Base-by-base conservation (phyloP, 768 basidiomycete genomes). In the Ramaria sp. region DNA sequence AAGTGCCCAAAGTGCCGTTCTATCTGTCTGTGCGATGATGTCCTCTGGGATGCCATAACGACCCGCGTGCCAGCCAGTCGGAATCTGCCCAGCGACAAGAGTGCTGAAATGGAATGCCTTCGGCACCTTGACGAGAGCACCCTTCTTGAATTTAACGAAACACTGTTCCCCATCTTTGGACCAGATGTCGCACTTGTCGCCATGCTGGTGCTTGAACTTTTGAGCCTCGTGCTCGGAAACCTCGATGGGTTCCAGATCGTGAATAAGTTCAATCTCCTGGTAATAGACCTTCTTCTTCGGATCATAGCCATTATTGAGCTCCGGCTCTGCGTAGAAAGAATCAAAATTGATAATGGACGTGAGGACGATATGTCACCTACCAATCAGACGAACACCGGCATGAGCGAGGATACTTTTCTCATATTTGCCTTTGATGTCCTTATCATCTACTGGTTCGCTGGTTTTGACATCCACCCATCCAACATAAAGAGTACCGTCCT, bases 61-160 rank as follows among this genome's bases (percentile, higher is more conserved):
- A 34, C 88, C 87, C 58, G 95, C 94, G 63, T 92, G 77, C 95
- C 96, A 99, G 15, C 96, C 96, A 22, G 94, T 96, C 3, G 96
- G 96, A 55, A 99, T 78, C 70, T 98, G 96, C 47, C 93, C 95
- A 48, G 90, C 94, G 49, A 98, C 96, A 43, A 88, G 81, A 50
- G 95, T 89, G 67, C 84, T 90, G 79, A 98, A 98, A 63, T 79
- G 81, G 80, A 97, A 85, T 1, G 95, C 88, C 73, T 99, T 99
- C 51, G 96, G 95, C 43, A 98, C 84, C 61, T 85, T 78, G 60
- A 99, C 76, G 46, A 90, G 84, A 11, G 96, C 93, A 51, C 96
- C 96, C 72, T 91, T 95, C 85, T 98, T 98, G 78, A 98, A 85
- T 73, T 97, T 96, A 68, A 93, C 93, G 65, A 90, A 92, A 91